Percentiles rank a stretch among this genome's conserved stretches.
phyloP scores from a whole-genome alignment of 352 stramenopile genomes.

The Globisporangium abappressorium region DNA sequence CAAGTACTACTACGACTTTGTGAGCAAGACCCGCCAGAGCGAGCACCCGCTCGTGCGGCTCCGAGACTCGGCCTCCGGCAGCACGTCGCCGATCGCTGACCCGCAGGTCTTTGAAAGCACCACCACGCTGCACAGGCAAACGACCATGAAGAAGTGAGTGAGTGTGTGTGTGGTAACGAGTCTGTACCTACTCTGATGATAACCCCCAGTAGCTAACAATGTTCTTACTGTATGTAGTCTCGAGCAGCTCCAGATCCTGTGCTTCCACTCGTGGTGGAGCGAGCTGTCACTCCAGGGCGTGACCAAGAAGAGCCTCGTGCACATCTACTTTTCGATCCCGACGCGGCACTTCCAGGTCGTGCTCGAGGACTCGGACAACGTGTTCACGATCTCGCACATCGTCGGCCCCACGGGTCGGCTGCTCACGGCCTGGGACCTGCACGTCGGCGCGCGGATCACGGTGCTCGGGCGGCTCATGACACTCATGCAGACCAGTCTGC shows the following conservation, averaged over 20 bases:
- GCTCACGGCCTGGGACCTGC: constrained; percentile 63
- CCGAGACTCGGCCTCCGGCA: constrained; percentile 11
- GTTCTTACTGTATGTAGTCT: constrained; percentile 25
- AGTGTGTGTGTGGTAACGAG: neutral
- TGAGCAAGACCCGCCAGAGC: constrained; percentile 28
- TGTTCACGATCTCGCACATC: constrained; percentile 80
- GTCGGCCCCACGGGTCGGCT: constrained; percentile 36
- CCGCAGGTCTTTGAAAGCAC: constrained; percentile 48
- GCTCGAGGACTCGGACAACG: constrained; percentile 56
- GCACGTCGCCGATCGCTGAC: constrained; percentile 25
- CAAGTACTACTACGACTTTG: constrained; percentile 68
- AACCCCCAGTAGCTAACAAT: neutral
- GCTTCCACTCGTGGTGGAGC: constrained; percentile 71
- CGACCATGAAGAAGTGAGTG: constrained; percentile 52
- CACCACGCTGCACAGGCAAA: constrained; percentile 38
- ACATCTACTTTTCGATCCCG: constrained; percentile 68
- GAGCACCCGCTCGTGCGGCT: constrained; percentile 38
- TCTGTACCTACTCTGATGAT: no score
- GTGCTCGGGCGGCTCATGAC: constrained; percentile 63
- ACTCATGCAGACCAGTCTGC: constrained; percentile 67
- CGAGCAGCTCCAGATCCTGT: constrained; percentile 54
- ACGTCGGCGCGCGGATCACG: constrained; percentile 57
- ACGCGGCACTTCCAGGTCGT: constrained; percentile 65
- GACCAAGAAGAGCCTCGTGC: constrained; percentile 29
- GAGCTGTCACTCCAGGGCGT: constrained; percentile 38